Evolutionary conservation across 2,329 filamentous ascomycete genomes (phyloP), one percentile per base, ranked within the genome.

Genomic region (Tolypocladium album): DNA sequence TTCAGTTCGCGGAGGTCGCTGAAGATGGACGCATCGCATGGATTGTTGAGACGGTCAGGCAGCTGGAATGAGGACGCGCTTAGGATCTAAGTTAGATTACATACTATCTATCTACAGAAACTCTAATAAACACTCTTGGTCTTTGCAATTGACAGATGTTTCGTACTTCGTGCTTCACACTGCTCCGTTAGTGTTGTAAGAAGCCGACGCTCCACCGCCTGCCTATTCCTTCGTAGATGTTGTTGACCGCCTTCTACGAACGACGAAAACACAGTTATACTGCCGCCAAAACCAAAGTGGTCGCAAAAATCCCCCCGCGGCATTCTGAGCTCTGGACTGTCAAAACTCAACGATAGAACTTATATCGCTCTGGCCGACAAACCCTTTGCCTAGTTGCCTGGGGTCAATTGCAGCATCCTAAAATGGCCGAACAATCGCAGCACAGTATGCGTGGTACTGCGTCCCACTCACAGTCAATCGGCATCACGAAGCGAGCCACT

Each of bases 401-500:
- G 5, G 1, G 2, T 53, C 8, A 39, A 52, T 24, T 17, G 15
- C 22, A 47, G n/a, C 13, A 12, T 36, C 9, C 34, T 20, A 59
- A 22, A 59, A 75, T 75, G 73, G 63, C 67, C 3, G 72, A 73
- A 2, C 68, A 68, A 58, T 60, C 66, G 43, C 66, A 70, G 47
- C 69, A 71, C 34, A 64, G 67, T 53, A 63, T 64, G 56, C 72
- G 74, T 47, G 68, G 64, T 17, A 68, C 67, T 58, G 68, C 70
- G 20, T 69, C 72, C 22, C 69, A 74, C 50, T 70, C 71, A 9
- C 70, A 64, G 55, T 68, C 71, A 8, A 67, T 77, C 55, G 75
- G 75, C 56, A 76, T 77, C 55, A 75, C 74, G 9, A 69, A 75
- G 59, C 70, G 74, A 40, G 70, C 74, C 27, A 76, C 75, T 50